Evolutionary conservation across 768 basidiomycete species (phyloP).

Genomic region (Infundibulicybe gibba): DNA sequence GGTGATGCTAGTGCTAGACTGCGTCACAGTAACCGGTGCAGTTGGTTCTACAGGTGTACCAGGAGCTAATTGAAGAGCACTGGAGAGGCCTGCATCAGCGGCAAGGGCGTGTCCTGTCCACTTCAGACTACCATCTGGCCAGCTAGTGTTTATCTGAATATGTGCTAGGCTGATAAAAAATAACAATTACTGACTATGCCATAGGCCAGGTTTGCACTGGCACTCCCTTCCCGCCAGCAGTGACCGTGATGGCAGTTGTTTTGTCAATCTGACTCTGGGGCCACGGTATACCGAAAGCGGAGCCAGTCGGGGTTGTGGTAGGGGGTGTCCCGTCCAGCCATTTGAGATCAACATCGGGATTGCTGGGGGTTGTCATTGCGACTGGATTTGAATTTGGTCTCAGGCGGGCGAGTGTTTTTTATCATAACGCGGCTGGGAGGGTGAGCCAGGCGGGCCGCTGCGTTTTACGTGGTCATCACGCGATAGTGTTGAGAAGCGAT

Average conservation of each 20-base stretch:
- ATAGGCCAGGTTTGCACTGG: slow-evolving; percentile 32
- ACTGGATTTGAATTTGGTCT: too few species aligned
- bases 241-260: slow-evolving; percentile 24
- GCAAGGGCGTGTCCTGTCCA: slow-evolving; percentile 35
- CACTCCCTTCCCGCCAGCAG: slow-evolving; percentile 14
- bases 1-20: slow-evolving; percentile 16
- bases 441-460: background rate
- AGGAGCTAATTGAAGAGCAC: slow-evolving; percentile 19
- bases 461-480: too few species aligned
- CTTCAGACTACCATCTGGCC: slow-evolving; percentile 35
- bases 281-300: slow-evolving; percentile 33
- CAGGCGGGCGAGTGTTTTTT: background rate
- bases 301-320: slow-evolving; percentile 23
- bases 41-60: slow-evolving; percentile 29
- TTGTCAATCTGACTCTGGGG: slow-evolving; percentile 31
- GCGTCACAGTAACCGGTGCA: slow-evolving; percentile 24
- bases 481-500: too few species aligned
- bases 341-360: slow-evolving; percentile 18
- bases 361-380: slow-evolving; percentile 9
- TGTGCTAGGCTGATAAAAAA: background rate
- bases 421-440: slow-evolving; percentile 1
- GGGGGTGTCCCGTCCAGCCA: slow-evolving; percentile 30
- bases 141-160: slow-evolving; percentile 14
- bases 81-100: slow-evolving; percentile 18
- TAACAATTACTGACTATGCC: slow-evolving; percentile 23